These are phyloP conservation scores for Ogataea hybrid DNA, from an alignment of 1,139 yeast species.

Conservation along the genomic window DNA sequence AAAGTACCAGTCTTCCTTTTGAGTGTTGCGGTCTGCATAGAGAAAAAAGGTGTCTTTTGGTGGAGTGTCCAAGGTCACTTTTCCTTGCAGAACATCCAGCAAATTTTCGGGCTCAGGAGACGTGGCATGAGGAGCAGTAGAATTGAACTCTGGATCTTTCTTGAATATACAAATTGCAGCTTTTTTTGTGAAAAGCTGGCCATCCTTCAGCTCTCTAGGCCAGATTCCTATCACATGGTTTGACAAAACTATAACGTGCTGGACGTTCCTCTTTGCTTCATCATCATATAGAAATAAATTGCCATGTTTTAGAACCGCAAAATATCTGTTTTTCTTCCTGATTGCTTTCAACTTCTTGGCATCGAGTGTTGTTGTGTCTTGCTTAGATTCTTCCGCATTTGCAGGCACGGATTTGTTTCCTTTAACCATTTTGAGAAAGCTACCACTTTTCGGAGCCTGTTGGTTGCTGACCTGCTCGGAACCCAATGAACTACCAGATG, in stretches of 20 bases:
- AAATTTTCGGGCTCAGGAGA: slow-evolving; percentile 22
- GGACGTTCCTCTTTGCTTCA: slow-evolving; percentile 61
- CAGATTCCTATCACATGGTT: slow-evolving; percentile 75
- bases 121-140: not conserved
- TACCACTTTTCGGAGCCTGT: slow-evolving; percentile 4
- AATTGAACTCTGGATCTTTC: slow-evolving; percentile 9
- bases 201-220: slow-evolving; percentile 75
- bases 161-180: slow-evolving; percentile 72
- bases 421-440: slow-evolving; percentile 20
- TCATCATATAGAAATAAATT: slow-evolving; percentile 79
- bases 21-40: slow-evolving; percentile 72
- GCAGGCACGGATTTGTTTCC: slow-evolving; percentile 29
- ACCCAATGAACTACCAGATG: slow-evolving; percentile 32
- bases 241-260: slow-evolving; percentile 76
- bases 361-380: slow-evolving; percentile 26
- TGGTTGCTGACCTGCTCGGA: slow-evolving; percentile 6
- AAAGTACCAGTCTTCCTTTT: slow-evolving; percentile 93
- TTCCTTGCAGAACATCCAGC: slow-evolving; percentile 22
- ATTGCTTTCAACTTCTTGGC: slow-evolving; percentile 32
- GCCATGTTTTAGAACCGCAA: slow-evolving; percentile 76
- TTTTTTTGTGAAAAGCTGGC: slow-evolving; percentile 73
- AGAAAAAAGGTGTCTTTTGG: slow-evolving; percentile 67
- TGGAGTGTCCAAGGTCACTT: slow-evolving; percentile 26
- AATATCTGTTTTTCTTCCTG: slow-evolving; percentile 58
- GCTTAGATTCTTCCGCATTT: slow-evolving; percentile 14